Evolutionary conservation across 345 rosid species (phyloP).

Genomic region (Streptanthus diversifolius): DNA sequence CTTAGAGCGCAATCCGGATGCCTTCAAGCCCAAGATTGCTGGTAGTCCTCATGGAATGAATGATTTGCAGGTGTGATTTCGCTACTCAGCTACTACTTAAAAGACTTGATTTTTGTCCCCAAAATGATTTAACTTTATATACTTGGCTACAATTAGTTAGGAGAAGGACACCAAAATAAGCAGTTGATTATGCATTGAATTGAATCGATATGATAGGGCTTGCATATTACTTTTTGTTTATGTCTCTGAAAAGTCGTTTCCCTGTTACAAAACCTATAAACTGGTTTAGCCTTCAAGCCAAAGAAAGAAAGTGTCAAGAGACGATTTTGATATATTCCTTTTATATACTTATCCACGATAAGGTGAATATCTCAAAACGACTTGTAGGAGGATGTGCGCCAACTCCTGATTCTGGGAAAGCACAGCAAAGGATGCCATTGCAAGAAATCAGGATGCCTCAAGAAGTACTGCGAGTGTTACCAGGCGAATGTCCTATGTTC

Average conservation of each 20-base stretch:
- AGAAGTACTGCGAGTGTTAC: slow-evolving; percentile 92
- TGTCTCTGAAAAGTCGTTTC: neutral
- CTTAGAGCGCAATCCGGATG: slow-evolving; percentile 73
- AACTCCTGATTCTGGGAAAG: slow-evolving; percentile 51
- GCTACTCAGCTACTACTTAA: neutral
- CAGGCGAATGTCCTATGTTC: slow-evolving; percentile 79
- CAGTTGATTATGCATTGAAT: neutral
- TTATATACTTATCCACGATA: neutral
- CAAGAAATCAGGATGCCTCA: slow-evolving; percentile 87
- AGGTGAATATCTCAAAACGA: slow-evolving; percentile 14
- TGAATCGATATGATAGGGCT: neutral
- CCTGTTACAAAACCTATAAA: neutral
- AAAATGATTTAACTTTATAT: neutral
- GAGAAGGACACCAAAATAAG: neutral
- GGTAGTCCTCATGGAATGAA: slow-evolving; percentile 51
- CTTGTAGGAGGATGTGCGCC: slow-evolving; percentile 50
- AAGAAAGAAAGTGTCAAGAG: neutral
- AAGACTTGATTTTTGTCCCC: neutral
- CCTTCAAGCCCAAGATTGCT: slow-evolving; percentile 72
- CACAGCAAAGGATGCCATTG: slow-evolving; percentile 90
- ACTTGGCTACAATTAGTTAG: neutral
- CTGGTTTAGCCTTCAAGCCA: neutral
- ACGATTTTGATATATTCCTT: neutral
- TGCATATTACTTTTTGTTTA: neutral
- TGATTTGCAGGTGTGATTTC: slow-evolving; percentile 45